Percentiles rank a stretch among this genome's conserved stretches.
Evolutionary conservation across 192 early-diverging fungal species (phyloP).

Genomic region (Umbelopsis vinacea): DNA sequence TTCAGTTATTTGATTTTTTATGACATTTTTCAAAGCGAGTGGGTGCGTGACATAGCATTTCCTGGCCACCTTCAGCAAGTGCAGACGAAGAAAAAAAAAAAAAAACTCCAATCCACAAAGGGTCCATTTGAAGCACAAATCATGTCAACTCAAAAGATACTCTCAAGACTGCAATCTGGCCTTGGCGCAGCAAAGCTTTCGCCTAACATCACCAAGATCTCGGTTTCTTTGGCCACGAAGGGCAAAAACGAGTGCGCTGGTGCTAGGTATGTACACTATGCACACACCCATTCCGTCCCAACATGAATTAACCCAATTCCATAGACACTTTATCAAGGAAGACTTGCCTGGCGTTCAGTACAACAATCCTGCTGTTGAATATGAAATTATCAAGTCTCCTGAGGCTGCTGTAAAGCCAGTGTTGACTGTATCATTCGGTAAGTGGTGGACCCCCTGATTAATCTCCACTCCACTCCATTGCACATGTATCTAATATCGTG

Average conservation of each 20-base stretch:
- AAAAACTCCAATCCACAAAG: neutral
- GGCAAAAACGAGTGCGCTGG: slow-evolving; percentile 51
- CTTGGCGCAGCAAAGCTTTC: slow-evolving; percentile 52
- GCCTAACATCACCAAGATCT: slow-evolving; percentile 52
- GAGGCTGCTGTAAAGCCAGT: slow-evolving; percentile 46
- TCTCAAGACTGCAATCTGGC: slow-evolving; percentile 40
- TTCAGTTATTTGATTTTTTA: neutral
- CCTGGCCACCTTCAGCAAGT: neutral
- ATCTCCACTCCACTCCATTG: too few species aligned
- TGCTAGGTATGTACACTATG: slow-evolving; percentile 45
- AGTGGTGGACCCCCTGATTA: neutral
- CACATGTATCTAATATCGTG: neutral
- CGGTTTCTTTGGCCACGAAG: slow-evolving; percentile 48
- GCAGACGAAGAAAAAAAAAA: neutral
- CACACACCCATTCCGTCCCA: neutral
- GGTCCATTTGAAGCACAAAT: neutral
- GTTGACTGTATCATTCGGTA: slow-evolving; percentile 60
- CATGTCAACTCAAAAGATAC: slow-evolving; percentile 34
- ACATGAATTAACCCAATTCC: neutral
- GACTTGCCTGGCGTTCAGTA: slow-evolving; percentile 59
- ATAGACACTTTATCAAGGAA: slow-evolving; percentile 59
- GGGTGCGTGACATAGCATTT: too few species aligned
- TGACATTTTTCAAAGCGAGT: neutral
- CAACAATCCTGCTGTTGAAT: slow-evolving; percentile 54
- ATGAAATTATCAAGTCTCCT: slow-evolving; percentile 48